These are phyloP conservation scores for Geotrichum klebahnii DNA, from an alignment of 1,139 yeast genomes.

Conservation along the genomic window DNA sequence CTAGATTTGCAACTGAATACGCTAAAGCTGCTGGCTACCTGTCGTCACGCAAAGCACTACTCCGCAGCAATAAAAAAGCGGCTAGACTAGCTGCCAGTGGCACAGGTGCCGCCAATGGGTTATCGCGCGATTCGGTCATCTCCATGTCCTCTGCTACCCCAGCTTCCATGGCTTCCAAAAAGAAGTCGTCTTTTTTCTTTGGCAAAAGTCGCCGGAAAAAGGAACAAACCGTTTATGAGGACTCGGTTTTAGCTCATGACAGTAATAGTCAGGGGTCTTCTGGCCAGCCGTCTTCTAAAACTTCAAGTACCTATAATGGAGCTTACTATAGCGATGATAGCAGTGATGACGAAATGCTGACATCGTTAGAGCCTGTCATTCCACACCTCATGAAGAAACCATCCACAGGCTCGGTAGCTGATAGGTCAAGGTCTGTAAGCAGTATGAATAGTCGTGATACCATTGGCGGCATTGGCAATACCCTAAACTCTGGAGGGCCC, in stretches of 20 bases:
- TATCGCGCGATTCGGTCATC: constrained; percentile 3
- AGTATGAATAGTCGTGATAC: constrained; percentile 11
- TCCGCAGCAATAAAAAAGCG: too few relatives aligned
- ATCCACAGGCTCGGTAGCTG: background rate
- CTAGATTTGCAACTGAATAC: constrained; percentile 22
- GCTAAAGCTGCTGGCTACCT: constrained; percentile 15
- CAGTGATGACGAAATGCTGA: constrained; percentile 30
- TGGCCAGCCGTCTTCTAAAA: background rate
- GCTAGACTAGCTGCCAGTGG: background rate
- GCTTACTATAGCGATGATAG: constrained; percentile 24
- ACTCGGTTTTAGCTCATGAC: background rate
- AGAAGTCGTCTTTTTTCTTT: constrained; percentile 4
- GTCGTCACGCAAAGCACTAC: background rate
- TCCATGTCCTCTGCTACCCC: background rate
- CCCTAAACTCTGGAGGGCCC: too few relatives aligned
- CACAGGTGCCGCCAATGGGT: too few relatives aligned
- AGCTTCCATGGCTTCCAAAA: background rate
- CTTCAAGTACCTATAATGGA: background rate
- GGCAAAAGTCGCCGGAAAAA: constrained; percentile 1
- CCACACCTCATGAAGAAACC: constrained; percentile 1
- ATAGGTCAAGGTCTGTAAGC: background rate
- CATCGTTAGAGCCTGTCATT: constrained; percentile 29
- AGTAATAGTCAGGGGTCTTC: too few relatives aligned
- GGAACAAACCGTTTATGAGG: background rate
- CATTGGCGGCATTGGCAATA: too few relatives aligned